A percentile compares a stretch with the other conserved stretches of the same genome.
These are phyloP conservation scores for Coniochaeta hoffmannii DNA, from an alignment of 2,329 filamentous ascomycete species.

Conservation along the genomic window DNA sequence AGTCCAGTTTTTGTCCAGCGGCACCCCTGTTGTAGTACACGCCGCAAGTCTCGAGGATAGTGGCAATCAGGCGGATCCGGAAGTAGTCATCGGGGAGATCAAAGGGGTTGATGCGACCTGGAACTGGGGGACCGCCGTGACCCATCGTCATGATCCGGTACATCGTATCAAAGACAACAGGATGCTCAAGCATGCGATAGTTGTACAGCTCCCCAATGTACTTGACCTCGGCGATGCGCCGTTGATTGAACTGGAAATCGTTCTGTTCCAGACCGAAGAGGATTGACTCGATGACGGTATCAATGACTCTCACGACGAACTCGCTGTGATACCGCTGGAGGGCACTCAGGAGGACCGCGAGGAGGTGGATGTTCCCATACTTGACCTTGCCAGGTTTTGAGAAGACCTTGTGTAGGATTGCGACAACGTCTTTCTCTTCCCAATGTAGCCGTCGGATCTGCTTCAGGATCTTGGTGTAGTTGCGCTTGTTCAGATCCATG, in stretches of 20 bases:
- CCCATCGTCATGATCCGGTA: slow-evolving; percentile 94
- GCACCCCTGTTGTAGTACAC: slow-evolving; percentile 92
- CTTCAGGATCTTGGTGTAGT: slow-evolving; percentile 88
- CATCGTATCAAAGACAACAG: slow-evolving; percentile 88
- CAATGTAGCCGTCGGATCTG: slow-evolving; percentile 93
- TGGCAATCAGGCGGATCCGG: slow-evolving; percentile 83
- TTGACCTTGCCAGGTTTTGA: slow-evolving; percentile 96
- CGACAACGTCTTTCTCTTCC: slow-evolving; percentile 75
- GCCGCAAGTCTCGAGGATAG: slow-evolving; percentile 87
- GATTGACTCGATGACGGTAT: slow-evolving; percentile 84
- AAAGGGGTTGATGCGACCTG: slow-evolving; percentile 67
- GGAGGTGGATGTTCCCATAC: slow-evolving; percentile 90
- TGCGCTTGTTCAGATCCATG: slow-evolving; percentile 86
- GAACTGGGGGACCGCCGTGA: slow-evolving; percentile 76
- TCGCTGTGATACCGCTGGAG: slow-evolving; percentile 87
- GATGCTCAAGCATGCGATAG: slow-evolving; percentile 92
- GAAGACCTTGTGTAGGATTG: slow-evolving; percentile 73
- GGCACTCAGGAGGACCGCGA: slow-evolving; percentile 82
- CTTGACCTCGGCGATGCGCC: slow-evolving; percentile 89
- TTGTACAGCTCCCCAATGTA: slow-evolving; percentile 96
- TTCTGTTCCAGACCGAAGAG: slow-evolving; percentile 86
- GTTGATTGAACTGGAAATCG: slow-evolving; percentile 95
- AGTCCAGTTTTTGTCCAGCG: slow-evolving; percentile 94
- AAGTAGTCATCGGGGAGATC: slow-evolving; percentile 95
- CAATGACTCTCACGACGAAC: slow-evolving; percentile 86